Base-by-base conservation (phyloP, 2,329 filamentous ascomycete genomes). In the Trichoderma citrinoviride region DNA sequence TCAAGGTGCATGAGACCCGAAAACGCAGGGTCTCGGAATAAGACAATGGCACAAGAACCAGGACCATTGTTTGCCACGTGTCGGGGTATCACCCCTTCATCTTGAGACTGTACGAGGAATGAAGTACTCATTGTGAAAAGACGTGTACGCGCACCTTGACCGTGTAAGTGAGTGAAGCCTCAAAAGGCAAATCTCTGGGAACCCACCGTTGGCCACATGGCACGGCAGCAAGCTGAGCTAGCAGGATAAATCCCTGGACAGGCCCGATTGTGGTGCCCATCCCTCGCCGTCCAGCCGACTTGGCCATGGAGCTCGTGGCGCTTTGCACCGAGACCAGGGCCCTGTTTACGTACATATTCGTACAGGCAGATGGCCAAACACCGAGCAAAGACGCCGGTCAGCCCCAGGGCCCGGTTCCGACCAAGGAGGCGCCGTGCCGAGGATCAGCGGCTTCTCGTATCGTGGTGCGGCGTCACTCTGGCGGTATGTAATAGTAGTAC, bases 271-370 rank as follows among this genome's bases (percentile, higher is more conserved):
- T 44, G 47, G 49, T 61, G 58, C 37, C 21, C 46, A 54, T 54
- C 58, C 58, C 53, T 62, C 19, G 49, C 58, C 49, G 58, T 12
- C 47, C 49, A 62, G 58, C 58, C 58, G 58, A 33, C 49, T 62
- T 62, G 58, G 49, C 58, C 49, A 25, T 54, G 58, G 49, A 46
- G 49, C 19, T 25, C 52, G 58, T 49, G 58, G 23, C 44, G 47
- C 25, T 61, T 44, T 53, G 41, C 58, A 61, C 58, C 58, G 58
- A 61, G 37, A 61, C 17, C 21, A 53, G 29, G 21, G n/a, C n/a
- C 33, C 47, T 41, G 27, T 61, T 61, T 52, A 50, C 57, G 44
- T 61, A 61, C 21, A 25, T n/a, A n/a, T n/a, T n/a, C n/a, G n/a
- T n/a, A n/a, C n/a, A n/a, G n/a, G n/a, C n/a, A n/a, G 15, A 17